phyloP scores from a whole-genome alignment of 1,284 basidiomycete genomes.

The Agroathelia rolfsii region DNA sequence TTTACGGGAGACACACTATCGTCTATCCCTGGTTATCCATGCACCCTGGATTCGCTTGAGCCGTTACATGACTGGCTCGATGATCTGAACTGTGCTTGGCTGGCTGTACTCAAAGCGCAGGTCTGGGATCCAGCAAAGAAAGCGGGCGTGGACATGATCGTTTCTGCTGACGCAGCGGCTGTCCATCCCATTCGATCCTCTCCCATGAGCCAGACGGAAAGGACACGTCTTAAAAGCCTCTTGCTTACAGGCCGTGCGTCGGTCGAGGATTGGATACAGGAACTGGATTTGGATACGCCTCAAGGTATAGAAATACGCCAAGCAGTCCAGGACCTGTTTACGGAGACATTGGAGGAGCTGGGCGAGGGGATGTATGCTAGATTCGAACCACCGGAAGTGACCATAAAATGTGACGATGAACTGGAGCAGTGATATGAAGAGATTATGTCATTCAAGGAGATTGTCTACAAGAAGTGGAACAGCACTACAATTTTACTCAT shows the following conservation, averaged over 20 bases:
- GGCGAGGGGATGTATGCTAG: conserved; percentile 28
- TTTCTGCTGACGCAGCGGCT: conserved; percentile 23
- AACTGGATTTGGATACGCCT: conserved; percentile 25
- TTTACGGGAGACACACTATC: conserved; percentile 57
- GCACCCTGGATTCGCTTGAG: conserved; percentile 30
- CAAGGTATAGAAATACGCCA: conserved; percentile 44
- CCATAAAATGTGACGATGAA: too few species aligned
- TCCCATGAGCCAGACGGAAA: conserved; percentile 55
- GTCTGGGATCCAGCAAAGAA: conserved; percentile 47
- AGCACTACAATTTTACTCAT: too few species aligned
- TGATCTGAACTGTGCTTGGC: conserved; percentile 64
- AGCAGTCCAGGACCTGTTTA: conserved; percentile 53
- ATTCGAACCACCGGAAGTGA: too few species aligned
- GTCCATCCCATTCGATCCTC: conserved; percentile 24
- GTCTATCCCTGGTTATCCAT: conserved; percentile 48
- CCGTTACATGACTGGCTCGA: conserved; percentile 53
- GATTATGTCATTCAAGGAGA: too few species aligned
- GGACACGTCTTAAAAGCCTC: conserved; percentile 53
- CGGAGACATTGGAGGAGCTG: conserved; percentile 44
- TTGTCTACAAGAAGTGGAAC: too few species aligned
- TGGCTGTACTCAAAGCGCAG: conserved; percentile 48
- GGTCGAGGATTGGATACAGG: conserved; percentile 60
- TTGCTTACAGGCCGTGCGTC: conserved; percentile 45
- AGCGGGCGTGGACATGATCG: conserved; percentile 37
- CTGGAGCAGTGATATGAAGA: too few species aligned